A percentile compares a stretch with the other conserved stretches of the same genome.
phyloP scores from a whole-genome alignment of 257 asterid genomes.

The Plantago ovata region DNA sequence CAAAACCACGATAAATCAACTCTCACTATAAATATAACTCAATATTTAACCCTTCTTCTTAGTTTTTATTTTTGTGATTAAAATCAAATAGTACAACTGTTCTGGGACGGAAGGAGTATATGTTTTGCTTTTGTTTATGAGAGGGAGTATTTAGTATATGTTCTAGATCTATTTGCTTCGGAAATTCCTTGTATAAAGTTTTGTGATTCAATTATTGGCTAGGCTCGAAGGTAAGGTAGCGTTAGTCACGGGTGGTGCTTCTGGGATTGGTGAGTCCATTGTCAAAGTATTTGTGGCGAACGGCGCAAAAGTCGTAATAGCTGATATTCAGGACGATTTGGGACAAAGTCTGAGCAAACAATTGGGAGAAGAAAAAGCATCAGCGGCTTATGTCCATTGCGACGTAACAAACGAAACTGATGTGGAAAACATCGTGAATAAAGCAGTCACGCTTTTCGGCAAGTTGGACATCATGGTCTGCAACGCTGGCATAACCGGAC shows the following conservation, averaged over 20 bases:
- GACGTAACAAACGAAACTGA: constrained; percentile 21
- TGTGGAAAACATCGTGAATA: constrained; percentile 8
- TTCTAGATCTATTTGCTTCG: too few species aligned
- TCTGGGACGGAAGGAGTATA: too few species aligned
- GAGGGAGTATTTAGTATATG: too few species aligned
- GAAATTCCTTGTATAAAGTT: too few species aligned
- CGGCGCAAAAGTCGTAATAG: constrained; percentile 19
- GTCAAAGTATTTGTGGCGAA: constrained; percentile 12
- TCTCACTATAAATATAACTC: too few species aligned
- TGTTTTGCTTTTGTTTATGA: too few species aligned
- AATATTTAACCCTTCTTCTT: too few species aligned
- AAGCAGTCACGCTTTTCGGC: constrained; percentile 10
- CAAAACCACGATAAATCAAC: too few species aligned
- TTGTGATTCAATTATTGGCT: too few species aligned
- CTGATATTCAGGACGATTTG: constrained; percentile 22
- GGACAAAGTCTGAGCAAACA: constrained; percentile 11
- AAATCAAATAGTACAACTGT: too few species aligned
- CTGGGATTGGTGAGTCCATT: constrained; percentile 24
- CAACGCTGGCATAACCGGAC: constrained; percentile 15
- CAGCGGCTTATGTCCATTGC: constrained; percentile 17
- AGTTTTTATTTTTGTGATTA: too few species aligned
- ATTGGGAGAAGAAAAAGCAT: background rate
- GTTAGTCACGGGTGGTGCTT: constrained; percentile 17
- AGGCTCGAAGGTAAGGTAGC: constrained; percentile 24
- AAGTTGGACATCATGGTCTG: constrained; percentile 21